Base-by-base conservation (phyloP, 2,329 filamentous ascomycete genomes). In the Paecilomyces dactylethromorphus region DNA sequence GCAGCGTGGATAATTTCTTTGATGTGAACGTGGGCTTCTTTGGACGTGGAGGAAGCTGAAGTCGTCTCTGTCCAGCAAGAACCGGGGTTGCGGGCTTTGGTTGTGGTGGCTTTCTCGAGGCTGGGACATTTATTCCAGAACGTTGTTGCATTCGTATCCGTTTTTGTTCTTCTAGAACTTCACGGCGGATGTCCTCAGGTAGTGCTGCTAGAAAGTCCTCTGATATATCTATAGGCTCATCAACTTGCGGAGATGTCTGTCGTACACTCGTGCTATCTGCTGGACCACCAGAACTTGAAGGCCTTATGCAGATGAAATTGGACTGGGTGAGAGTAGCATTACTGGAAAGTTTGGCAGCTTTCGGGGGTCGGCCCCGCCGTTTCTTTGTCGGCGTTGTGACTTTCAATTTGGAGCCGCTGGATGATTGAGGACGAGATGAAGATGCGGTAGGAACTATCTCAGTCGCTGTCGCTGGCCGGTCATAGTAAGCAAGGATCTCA, bases 121-220 rank as follows among this genome's bases (percentile, higher is more conserved):
- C 59, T 2, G 71, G 72, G 18, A 82, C 60, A 55, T 76, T 77
- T n/a, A 86, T 71, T 0, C 79, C 81, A 1, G 82, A 77, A 18
- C 76, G 80, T 39, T 85, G 82, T 11, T 85, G 84, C 21, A 88
- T 78, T n/a, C 81, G 84, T 21, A 77, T 74, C 21, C 82, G 83
- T 33, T 81, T 82, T 68, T 92, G 87, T 66, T 96, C 90, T 21
- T 85, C 86, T 1, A 96, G 74, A 6, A 97, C 82, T 73, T 97
- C 92, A 15, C 77, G 79, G 12, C 90, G 85, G 53, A 96, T 83
- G 53, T 96, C 90, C 63, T 89, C 87, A 0, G 93, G 93, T 0
- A 97, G 79, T 15, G 92, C 91, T 0, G 88, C 85, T 2, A 97
- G 84, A 67, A 97, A 92, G 0, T 87, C 86, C 0, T 84, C 79